Evolutionary conservation across 768 basidiomycete species (phyloP), one percentile per base, ranked within the genome.

Genomic region (Termitomyces sp.): DNA sequence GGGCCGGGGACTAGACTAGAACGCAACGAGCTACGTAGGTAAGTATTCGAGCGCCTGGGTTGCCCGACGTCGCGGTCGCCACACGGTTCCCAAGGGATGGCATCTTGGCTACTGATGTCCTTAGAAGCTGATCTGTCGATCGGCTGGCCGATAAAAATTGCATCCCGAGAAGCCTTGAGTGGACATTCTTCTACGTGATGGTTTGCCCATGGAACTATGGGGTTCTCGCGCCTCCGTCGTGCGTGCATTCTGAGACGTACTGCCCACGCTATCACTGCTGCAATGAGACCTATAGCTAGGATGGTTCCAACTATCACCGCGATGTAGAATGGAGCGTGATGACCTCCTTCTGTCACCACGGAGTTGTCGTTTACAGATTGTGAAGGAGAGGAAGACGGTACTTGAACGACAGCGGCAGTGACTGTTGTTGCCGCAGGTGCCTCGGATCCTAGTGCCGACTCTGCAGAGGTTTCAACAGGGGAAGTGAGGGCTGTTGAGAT

Each of bases 241-340:
- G 66, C 68, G 49, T 72, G 72, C 49, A 69, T 56, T 52, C 76
- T 72, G 8, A 75, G 62, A 37, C 82, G 76, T 56, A 84, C 65
- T 59, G 71, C 73, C 76, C 77, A 82, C 0, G 80, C 77, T 32
- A 81, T 63, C n/a, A 83, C 61, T 39, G 80, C 76, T 16, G 76
- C 66, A 34, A 83, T 43, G 52, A 74, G 72, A 6, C 79, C 77
- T 49, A 82, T 59, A 34, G 75, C 71, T 18, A 74, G 72, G 57
- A 86, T 72, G 0, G 69, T 68, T 32, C 78, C 83, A 3, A 84
- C 69, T n/a, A 74, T 71, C 52, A 85, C 73, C 26, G 73, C 80
- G 4, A 81, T 63, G 61, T 84, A 84, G 63, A 82, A 76, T 37
- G 78, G 75, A 1, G 78, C 65, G 44, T 68, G 61, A 56, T 76